A percentile compares a stretch with the other conserved stretches of the same genome.
Evolutionary conservation across 768 basidiomycete genomes (phyloP).

Genomic region (Boletus tomentosulus): DNA sequence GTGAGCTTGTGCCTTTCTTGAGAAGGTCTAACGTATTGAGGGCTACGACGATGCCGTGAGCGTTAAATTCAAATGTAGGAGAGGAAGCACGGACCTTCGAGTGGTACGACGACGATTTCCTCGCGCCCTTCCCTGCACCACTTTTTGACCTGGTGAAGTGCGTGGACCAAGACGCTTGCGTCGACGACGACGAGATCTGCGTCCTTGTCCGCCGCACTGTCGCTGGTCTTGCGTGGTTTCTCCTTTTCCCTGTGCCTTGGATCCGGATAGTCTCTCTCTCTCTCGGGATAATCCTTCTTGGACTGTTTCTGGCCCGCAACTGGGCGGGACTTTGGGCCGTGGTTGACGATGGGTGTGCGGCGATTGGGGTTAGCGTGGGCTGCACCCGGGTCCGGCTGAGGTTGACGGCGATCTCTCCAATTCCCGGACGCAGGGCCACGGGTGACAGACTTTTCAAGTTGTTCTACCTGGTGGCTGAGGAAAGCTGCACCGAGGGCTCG

Average conservation of each 20-base stretch:
- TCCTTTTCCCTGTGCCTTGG: slow-evolving; percentile 15
- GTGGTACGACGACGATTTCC: slow-evolving; percentile 78
- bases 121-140: slow-evolving; percentile 76
- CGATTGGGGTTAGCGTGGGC: slow-evolving; percentile 16
- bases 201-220: slow-evolving; percentile 45
- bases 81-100: slow-evolving; percentile 63
- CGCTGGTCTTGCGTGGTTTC: slow-evolving; percentile 22
- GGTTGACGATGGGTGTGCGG: slow-evolving; percentile 8
- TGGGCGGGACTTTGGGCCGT: slow-evolving; percentile 23
- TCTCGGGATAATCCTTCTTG: slow-evolving; percentile 23
- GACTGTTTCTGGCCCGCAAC: slow-evolving; percentile 14
- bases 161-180: slow-evolving; percentile 78
- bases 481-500: slow-evolving; percentile 84
- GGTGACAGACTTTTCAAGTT: slow-evolving; percentile 74
- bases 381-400: slow-evolving; percentile 7
- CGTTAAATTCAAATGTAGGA: not conserved
- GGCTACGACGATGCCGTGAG: slow-evolving; percentile 41
- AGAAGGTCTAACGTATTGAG: slow-evolving; percentile 88
- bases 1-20: slow-evolving; percentile 80
- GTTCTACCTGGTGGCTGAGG: slow-evolving; percentile 82
- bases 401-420: slow-evolving; percentile 53
- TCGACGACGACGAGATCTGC: slow-evolving; percentile 77
- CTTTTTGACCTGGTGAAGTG: slow-evolving; percentile 71
- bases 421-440: slow-evolving; percentile 51
- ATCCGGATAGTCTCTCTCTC: slow-evolving; percentile 20